These are phyloP conservation scores for Trichodelitschia bisporula DNA, from an alignment of 495 filamentous ascomycete species.

Conservation along the genomic window DNA sequence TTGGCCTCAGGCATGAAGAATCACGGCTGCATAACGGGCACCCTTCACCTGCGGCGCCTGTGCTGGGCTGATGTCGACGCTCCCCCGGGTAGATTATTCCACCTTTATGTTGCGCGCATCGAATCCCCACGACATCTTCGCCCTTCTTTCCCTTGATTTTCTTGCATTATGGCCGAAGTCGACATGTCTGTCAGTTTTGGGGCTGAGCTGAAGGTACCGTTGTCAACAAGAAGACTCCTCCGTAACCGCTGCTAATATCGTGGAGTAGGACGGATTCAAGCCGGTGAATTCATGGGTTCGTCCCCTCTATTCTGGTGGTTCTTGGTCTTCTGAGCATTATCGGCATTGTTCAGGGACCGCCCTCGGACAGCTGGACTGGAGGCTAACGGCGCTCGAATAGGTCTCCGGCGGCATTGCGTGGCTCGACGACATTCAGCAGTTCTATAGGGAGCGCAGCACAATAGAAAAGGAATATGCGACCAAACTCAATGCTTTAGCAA, in stretches of 20 bases:
- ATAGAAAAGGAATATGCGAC: conserved; percentile 93
- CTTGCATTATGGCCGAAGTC: conserved; percentile 41
- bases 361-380: background rate
- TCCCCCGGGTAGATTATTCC: too few species aligned
- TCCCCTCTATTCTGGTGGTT: background rate
- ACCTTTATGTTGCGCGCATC: too few species aligned
- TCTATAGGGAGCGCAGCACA: conserved; percentile 77
- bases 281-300: conserved; percentile 67
- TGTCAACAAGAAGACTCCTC: too few species aligned
- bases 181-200: conserved; percentile 54
- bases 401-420: conserved; percentile 69
- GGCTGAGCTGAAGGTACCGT: conserved; percentile 60
- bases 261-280: conserved; percentile 69
- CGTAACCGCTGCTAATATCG: too few species aligned
- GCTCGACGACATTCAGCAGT: conserved; percentile 92
- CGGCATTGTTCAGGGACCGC: too few species aligned
- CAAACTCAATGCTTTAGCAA: conserved; percentile 65
- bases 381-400: conserved; percentile 13
- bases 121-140: too few species aligned
- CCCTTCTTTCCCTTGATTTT: too few species aligned
- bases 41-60: too few species aligned
- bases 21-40: too few species aligned
- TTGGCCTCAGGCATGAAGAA: too few species aligned
- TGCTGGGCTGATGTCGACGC: too few species aligned
- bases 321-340: too few species aligned